These are phyloP conservation scores for Mycosarcoma maydis DNA, from an alignment of 1,284 basidiomycete species.

Conservation along the genomic window DNA sequence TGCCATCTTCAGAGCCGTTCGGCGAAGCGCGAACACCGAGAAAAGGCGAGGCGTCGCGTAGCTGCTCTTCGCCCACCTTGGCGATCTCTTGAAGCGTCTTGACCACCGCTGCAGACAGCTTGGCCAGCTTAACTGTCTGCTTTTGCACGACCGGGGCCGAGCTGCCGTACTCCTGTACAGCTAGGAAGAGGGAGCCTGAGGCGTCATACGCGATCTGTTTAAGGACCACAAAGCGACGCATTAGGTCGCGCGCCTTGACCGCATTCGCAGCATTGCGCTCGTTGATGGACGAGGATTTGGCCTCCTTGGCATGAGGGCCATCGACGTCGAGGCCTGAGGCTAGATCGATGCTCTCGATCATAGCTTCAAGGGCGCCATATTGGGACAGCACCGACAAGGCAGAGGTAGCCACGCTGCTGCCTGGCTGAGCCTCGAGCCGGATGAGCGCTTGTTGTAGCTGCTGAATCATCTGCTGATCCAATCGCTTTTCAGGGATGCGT, in stretches of 20 bases:
- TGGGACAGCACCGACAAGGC: constrained; percentile 16
- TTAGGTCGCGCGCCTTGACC: constrained; percentile 30
- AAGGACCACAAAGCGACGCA: constrained; percentile 38
- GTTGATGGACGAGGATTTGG: constrained; percentile 24
- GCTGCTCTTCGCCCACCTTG: constrained; percentile 50
- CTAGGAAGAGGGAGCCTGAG: constrained; percentile 32
- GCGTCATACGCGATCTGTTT: constrained; percentile 58
- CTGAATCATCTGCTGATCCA: constrained; percentile 22
- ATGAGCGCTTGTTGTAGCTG: constrained; percentile 9
- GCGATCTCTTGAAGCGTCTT: constrained; percentile 29
- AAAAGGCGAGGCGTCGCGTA: constrained; percentile 30
- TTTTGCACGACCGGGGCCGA: neutral
- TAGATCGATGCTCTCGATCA: constrained; percentile 56
- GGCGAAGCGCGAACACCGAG: constrained; percentile 53
- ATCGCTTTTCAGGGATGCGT: constrained; percentile 40
- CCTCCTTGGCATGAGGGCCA: constrained; percentile 31
- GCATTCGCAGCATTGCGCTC: constrained; percentile 33
- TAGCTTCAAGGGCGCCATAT: constrained; percentile 24
- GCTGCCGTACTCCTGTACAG: constrained; percentile 37
- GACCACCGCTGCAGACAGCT: constrained; percentile 17
- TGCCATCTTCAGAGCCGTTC: constrained; percentile 45
- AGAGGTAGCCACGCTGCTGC: neutral
- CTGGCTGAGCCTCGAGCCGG: constrained; percentile 4
- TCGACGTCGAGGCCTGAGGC: constrained; percentile 57
- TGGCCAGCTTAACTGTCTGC: constrained; percentile 14